Evolutionary conservation across 495 filamentous ascomycete genomes (phyloP), one percentile per base, ranked within the genome.

Genomic region (Oidiodendron maius): DNA sequence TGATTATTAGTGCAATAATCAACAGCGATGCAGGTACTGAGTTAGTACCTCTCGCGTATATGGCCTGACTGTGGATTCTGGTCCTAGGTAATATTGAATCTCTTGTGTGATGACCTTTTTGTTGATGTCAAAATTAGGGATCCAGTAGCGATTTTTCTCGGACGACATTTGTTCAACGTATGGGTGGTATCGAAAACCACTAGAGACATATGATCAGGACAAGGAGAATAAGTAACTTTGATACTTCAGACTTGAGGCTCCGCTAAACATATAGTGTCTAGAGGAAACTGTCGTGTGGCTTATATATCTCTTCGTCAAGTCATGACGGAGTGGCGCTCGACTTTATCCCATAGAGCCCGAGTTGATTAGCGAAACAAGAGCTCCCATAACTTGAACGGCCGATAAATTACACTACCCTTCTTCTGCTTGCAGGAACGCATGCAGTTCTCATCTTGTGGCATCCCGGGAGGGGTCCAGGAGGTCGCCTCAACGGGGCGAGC

Each of bases 91-190:
- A 50, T 71, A 77, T 51, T 76, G 74, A 41, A 78, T 69, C 56
- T 78, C 72, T 48, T 74, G 67, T 16, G 70, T 75, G 52, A 78
- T 77, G 48, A 78, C 71, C 48, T 72, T 76, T 44, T 76, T 77
- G 57, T 75, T 71, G 66, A 78, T 78, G 35, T 76, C 72, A 44
- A 70, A 56, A 49, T 75, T 70, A 23, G 75, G 75, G 38, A 78
- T 76, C 74, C 74, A 78, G 62, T 76, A 78, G 56, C 60, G 66
- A 59, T 76, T 77, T 67, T 52, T 52, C 18, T 54, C 42, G 21
- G 42, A 44, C 39, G 53, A 45, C 54, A 60, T 60, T 48, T 18
- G 26, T 37, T 24, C 28, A 48, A 49, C 23, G 34, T 56, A 42
- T 53, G 20, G 21, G 43, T 50, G 2, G 32, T 12, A 30, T 5